Base-by-base conservation (phyloP, 495 filamentous ascomycete genomes). In the Lasiosphaeria hispida region DNA sequence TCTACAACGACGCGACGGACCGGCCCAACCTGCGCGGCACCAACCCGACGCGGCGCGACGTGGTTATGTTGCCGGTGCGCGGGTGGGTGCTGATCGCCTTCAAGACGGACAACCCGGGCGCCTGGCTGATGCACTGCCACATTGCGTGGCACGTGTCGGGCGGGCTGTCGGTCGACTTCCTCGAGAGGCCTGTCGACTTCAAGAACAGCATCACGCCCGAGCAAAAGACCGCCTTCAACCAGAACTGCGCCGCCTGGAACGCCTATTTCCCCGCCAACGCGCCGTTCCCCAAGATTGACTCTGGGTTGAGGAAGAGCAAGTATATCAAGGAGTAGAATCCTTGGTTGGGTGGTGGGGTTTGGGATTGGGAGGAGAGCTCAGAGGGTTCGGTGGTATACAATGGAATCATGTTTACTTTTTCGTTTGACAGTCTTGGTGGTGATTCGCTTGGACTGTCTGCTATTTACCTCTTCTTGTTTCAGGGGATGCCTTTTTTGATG, bases 11-110 rank as follows among this genome's bases (percentile, higher is more conserved):
- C 30, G 41, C 60, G 18, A 40, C 57, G 14, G 62, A 75, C 57
- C 35, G 1, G 11, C 55, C 42, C 43, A 1, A n/a, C n/a, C 62
- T 82, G 30, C 75, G 76, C 18, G 64, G 73, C 38, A 42, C 52
- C n/a, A 86, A 80, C 65, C 85, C 87, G 2, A 74, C 77, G 0
- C 76, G 86, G 1, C 76, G 87, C 7, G 87, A 90, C 69, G 80
- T 81, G 1, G 76, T 82, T 7, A 75, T 86, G 64, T 65, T 87
- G 0, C 64, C 68, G 2, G 58, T 66, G 8, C 35, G 39, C 6
- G 80, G 77, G 13, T 74, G 79, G 69, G 58, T 80, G 44, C 66
- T 84, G 8, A 72, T 86, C 10, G 79, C 77, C 4, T 85, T 83
- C 66, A 70, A 79, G 63, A 75, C 77, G 4, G 77, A 84, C 55